Conservation (phyloP, 2,329 filamentous ascomycete species). For the Camillea tinctor region DNA sequence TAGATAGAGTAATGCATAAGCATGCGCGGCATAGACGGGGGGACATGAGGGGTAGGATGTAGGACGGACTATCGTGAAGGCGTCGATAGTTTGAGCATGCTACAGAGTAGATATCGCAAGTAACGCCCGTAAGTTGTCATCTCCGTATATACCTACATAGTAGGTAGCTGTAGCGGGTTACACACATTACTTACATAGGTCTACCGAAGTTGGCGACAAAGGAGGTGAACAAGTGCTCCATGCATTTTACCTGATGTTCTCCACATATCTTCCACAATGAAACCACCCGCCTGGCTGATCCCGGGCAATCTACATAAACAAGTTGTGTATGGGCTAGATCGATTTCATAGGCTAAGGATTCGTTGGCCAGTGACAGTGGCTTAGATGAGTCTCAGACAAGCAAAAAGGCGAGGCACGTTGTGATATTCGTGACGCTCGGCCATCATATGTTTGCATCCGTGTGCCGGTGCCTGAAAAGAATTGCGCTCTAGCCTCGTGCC, state of each 20-base stretch:
- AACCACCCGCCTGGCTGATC: slow-evolving; percentile 18
- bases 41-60: slow-evolving; percentile 1
- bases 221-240: neutral
- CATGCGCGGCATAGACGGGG: slow-evolving; percentile 3
- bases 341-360: slow-evolving; percentile 2
- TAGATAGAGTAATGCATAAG: neutral
- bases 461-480: slow-evolving; percentile 3
- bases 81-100: neutral
- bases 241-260: neutral
- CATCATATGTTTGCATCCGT: slow-evolving; percentile 19
- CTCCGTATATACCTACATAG: too few species aligned
- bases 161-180: neutral
- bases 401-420: slow-evolving; percentile 19
- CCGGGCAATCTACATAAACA: slow-evolving; percentile 2
- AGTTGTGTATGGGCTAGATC: slow-evolving; percentile 1
- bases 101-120: neutral
- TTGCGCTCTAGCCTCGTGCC: neutral
- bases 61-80: neutral
- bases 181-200: neutral
- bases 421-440: slow-evolving; percentile 1
- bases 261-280: slow-evolving; percentile 2
- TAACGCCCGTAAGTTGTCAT: neutral
- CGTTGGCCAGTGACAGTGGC: neutral
- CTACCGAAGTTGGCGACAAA: neutral
- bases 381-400: slow-evolving; percentile 4